A percentile compares a stretch with the other conserved stretches of the same genome.
Evolutionary conservation across 2,329 filamentous ascomycete genomes (phyloP).

Genomic region (Cadophora sp.): DNA sequence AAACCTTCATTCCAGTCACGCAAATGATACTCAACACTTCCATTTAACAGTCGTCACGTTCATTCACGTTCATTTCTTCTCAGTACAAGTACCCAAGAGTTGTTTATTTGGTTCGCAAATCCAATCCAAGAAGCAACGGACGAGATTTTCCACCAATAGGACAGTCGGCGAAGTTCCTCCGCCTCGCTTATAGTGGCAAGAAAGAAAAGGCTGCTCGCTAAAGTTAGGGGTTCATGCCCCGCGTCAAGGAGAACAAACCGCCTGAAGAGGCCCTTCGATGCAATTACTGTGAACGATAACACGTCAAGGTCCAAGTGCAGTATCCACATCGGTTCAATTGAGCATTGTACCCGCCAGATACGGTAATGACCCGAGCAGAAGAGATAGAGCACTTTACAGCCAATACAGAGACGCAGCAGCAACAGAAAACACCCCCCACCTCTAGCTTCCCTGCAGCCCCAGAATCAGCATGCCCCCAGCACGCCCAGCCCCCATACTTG

Average conservation of each 20-base stretch:
- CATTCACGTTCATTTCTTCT: not conserved
- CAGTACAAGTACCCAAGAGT: not conserved
- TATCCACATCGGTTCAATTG: not conserved
- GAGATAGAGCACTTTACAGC: not conserved
- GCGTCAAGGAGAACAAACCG: not conserved
- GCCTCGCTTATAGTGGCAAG: not conserved
- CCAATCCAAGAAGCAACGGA: not conserved
- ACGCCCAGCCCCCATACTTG: slow-evolving; percentile 14
- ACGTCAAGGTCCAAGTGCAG: not conserved
- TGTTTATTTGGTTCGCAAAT: slow-evolving; percentile 1
- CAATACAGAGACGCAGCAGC: not conserved
- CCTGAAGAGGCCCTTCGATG: slow-evolving; percentile 1
- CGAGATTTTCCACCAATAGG: slow-evolving; percentile 17
- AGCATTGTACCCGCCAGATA: not conserved
- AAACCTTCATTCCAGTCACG: no score
- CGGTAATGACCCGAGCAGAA: not conserved
- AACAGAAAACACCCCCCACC: not conserved
- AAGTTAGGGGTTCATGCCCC: slow-evolving; percentile 3
- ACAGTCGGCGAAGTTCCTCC: not conserved
- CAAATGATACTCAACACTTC: not conserved
- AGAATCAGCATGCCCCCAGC: not conserved
- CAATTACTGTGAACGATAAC: not conserved
- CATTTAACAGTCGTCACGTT: no score
- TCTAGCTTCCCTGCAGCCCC: not conserved
- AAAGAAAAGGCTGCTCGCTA: not conserved